Evolutionary conservation across 805 yeast species (phyloP), one percentile per base, ranked within the genome.

Genomic region (Pichia rugopelliculosa): DNA sequence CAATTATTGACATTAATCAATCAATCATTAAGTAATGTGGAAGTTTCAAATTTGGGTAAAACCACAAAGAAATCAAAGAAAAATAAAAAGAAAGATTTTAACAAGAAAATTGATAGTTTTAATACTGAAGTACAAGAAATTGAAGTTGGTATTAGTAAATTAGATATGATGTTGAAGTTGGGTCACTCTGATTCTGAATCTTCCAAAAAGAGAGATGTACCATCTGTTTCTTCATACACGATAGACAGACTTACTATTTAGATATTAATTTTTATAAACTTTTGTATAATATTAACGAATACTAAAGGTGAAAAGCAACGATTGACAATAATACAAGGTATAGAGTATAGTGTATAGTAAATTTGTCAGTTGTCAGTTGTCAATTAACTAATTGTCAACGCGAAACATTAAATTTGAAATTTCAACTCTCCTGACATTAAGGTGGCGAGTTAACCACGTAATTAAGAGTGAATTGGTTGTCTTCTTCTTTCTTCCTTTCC

Each of bases 141-240:
- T 39, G 56, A 53, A 21, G 62, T 54, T 37, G 62, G 58, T 40
- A 49, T 51, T 6, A 58, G 53, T 33, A 58, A 59, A 26, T 36
- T 61, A 48, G 58, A 56, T 33, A 52, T 56, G 46, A 46, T 61
- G 42, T 47, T 64, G 44, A 54, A 54, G 40, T 44, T 63, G 33
- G 55, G 56, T 25, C 55, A 55, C 25, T 57, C 49, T 44, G 50
- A 48, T 15, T 49, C 55, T 21, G 48, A 49, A 40, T 39, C 51
- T 11, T 43, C 46, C 58, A 60, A 52, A 60, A 62, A 63, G 5
- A n/a, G 18, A 52, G 61, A 34, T 64, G 65, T n/a, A 65, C 70
- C 54, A 75, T 67, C 34, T 56, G 60, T 76, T n/a, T 80, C 82
- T n/a, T 58, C 66, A 6, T 79, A 79, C 54, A 74, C 82, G 5